phyloP scores from a whole-genome alignment of 2,329 filamentous ascomycete genomes.

The Aspergillus unguis region DNA sequence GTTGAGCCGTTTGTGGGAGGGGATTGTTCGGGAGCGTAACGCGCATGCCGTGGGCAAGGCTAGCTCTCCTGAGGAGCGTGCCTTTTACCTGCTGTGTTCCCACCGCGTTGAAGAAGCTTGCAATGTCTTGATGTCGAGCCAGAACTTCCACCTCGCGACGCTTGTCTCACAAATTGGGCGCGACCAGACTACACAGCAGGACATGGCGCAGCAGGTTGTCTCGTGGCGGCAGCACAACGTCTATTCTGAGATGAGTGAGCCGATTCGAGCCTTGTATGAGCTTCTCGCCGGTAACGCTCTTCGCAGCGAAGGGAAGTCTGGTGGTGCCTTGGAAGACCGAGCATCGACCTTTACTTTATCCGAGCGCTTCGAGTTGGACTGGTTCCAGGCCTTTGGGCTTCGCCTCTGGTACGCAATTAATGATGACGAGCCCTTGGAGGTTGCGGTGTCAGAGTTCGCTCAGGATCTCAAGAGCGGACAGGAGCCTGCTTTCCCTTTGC shows the following conservation, averaged over 20 bases:
- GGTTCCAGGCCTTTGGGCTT: constrained; percentile 89
- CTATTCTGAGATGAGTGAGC: constrained; percentile 79
- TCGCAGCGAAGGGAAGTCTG: constrained; percentile 69
- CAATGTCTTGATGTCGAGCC: constrained; percentile 68
- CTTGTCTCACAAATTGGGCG: constrained; percentile 78
- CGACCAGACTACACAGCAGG: constrained; percentile 64
- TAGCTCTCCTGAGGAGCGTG: constrained; percentile 72
- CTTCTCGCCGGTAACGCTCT: constrained; percentile 85
- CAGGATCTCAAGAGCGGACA: constrained; percentile 68
- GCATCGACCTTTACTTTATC: constrained; percentile 77
- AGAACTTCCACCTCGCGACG: constrained; percentile 79
- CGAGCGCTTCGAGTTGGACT: constrained; percentile 79
- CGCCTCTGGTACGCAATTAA: constrained; percentile 83
- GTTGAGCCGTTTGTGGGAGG: constrained; percentile 42
- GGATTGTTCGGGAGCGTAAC: constrained; percentile 57
- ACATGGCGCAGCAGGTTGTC: constrained; percentile 75
- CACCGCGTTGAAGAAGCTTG: constrained; percentile 81
- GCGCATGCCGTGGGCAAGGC: constrained; percentile 64
- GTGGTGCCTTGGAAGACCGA: constrained; percentile 73
- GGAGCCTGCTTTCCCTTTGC: constrained; percentile 67
- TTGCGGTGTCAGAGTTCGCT: constrained; percentile 70
- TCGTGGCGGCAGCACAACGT: constrained; percentile 81
- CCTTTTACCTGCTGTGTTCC: constrained; percentile 73
- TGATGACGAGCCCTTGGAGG: constrained; percentile 64
- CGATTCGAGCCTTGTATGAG: constrained; percentile 84